Base-by-base conservation (phyloP, 805 yeast species). In the Dipodascus albidus region DNA sequence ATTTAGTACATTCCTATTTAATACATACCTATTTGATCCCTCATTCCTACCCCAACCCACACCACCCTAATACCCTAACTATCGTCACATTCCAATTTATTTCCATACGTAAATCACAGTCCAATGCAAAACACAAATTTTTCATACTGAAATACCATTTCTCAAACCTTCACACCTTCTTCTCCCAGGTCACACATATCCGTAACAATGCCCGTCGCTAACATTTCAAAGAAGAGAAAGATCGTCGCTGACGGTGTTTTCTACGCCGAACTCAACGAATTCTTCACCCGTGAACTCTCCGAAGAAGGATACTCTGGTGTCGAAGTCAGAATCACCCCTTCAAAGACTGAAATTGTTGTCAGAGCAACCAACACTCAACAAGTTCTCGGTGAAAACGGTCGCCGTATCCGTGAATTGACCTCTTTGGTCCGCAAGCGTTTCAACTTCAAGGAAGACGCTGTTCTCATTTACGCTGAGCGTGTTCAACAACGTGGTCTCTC, bases 301-400 rank as follows among this genome's bases (percentile, higher is more conserved):
- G 99, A 93, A 82, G 96, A 93, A 80, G 99, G 99, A 75, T 93
- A 93, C 84, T 93, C 99, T 70, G 99, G 99, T 81, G 96, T 93
- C 72, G 99, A 93, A 81, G 96, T 93, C 75, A 87, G 98, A 81
- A 87, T 87, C 72, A 88, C 97, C 74, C 93, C 97, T 76, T 78
- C 91, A 81, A 90, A 87, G 83, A 89, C 96, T 72, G 98, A 93
- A 80, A 87, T 93, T 66, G 87, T 93, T 75, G 89, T 93, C 80
- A 89, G 96, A 79, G 99, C 99, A 69, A 88, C 97, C 72, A 91
- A 89, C 87, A 90, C 97, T 72, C 95, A 88, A 74, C 95, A 87
- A 73, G 98, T 93, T 67, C 83, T 93, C 69, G 99, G 99, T 82
- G 98, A 91, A 82, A 89, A 90, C 75, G 99, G 99, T 80, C 90